Evolutionary conservation across 2,329 filamentous ascomycete genomes (phyloP).

Genomic region (Onygenales sp.): DNA sequence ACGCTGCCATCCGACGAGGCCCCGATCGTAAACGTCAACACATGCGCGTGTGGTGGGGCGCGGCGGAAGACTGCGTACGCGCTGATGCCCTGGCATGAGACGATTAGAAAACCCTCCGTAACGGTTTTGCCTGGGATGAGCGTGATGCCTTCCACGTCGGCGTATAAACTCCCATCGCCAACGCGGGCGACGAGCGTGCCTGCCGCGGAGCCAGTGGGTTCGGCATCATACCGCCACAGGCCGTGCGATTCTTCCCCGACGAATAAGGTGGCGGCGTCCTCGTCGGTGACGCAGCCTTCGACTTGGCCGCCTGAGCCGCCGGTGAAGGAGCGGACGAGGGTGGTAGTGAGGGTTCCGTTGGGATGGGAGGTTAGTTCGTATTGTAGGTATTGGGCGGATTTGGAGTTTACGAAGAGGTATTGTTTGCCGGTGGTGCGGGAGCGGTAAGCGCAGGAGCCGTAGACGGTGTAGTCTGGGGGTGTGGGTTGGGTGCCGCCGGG

Average conservation of each 20-base stretch:
- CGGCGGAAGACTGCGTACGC: constrained; percentile 44
- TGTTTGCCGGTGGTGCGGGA: constrained; percentile 40
- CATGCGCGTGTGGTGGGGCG: constrained; percentile 40
- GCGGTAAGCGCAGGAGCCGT: constrained; percentile 45
- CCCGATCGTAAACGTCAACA: constrained; percentile 41
- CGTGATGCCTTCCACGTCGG: constrained; percentile 47
- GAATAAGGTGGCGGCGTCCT: constrained; percentile 42
- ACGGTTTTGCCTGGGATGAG: constrained; percentile 38
- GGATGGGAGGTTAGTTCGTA: constrained; percentile 38
- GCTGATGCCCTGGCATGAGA: constrained; percentile 45
- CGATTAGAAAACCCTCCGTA: constrained; percentile 41
- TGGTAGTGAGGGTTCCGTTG: constrained; percentile 36
- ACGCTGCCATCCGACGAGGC: constrained; percentile 33
- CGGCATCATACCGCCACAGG: constrained; percentile 45
- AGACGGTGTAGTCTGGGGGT: constrained; percentile 38
- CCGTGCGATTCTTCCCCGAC: constrained; percentile 45
- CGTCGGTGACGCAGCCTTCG: constrained; percentile 46
- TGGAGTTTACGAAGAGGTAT: constrained; percentile 48
- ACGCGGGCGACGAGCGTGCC: constrained; percentile 33
- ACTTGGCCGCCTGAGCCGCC: constrained; percentile 45
- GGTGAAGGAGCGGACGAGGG: constrained; percentile 42
- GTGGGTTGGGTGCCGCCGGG: constrained; percentile 40
- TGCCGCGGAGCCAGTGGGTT: constrained; percentile 34
- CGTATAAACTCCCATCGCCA: constrained; percentile 40
- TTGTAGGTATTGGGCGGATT: constrained; percentile 45